phyloP scores from a whole-genome alignment of 176 grass and related monocot genomes.

The Avena sativa region DNA sequence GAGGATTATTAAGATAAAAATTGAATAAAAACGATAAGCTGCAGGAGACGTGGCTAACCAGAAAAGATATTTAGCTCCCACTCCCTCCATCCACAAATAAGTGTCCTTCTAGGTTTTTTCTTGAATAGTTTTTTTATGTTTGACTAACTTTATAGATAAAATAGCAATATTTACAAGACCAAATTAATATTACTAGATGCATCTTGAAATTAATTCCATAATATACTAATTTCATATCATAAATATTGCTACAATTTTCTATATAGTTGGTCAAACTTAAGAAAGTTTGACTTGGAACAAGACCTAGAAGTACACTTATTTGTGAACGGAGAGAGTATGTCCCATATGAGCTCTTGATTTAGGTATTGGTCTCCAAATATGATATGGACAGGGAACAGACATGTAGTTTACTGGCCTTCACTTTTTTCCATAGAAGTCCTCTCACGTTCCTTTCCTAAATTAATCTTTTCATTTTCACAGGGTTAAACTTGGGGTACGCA shows the following conservation, averaged over 20 bases:
- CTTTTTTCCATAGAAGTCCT: background rate
- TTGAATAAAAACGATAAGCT: background rate
- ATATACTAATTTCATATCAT: no score
- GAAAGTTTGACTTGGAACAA: no score
- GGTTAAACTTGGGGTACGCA: slow-evolving; percentile 11
- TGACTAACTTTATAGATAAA: no score
- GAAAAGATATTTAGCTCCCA: background rate
- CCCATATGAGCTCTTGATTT: background rate
- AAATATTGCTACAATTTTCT: no score
- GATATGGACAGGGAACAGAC: background rate
- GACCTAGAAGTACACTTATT: no score
- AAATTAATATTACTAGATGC: no score
- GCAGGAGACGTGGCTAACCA: background rate
- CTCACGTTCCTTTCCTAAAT: background rate
- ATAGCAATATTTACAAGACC: no score
- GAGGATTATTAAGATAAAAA: slow-evolving; percentile 2
- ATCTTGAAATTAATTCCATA: no score
- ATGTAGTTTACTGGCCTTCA: background rate
- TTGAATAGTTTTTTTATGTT: no score
- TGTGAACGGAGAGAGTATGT: background rate
- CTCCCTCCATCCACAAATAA: no score
- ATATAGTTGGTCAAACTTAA: no score
- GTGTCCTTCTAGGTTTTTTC: no score
- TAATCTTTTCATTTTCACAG: slow-evolving; percentile 32
- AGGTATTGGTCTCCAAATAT: background rate